These are phyloP conservation scores for Ceratocystis lukuohia DNA, from an alignment of 2,329 filamentous ascomycete species.

Conservation along the genomic window DNA sequence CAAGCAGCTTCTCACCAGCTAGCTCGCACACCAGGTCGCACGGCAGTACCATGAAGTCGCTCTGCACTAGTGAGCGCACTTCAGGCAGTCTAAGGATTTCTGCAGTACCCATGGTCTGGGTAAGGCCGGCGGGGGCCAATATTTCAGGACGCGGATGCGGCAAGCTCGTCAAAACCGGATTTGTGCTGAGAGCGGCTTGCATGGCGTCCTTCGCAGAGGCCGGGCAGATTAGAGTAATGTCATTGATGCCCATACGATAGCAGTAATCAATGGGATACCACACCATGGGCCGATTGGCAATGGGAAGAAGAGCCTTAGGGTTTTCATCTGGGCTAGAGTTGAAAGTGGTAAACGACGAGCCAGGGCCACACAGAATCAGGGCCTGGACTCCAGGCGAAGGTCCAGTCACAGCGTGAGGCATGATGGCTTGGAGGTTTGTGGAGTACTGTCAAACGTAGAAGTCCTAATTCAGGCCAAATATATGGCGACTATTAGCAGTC, in stretches of 20 bases:
- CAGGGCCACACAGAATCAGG: slow-evolving; percentile 69
- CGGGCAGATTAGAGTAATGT: slow-evolving; percentile 49
- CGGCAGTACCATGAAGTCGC: slow-evolving; percentile 80
- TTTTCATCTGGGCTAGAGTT: slow-evolving; percentile 67
- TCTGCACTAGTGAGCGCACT: slow-evolving; percentile 61
- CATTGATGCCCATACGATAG: slow-evolving; percentile 64
- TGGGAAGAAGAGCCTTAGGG: slow-evolving; percentile 68
- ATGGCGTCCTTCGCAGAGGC: slow-evolving; percentile 54
- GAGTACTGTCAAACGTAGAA: background rate
- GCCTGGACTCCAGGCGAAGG: slow-evolving; percentile 68
- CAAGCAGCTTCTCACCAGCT: slow-evolving; percentile 65
- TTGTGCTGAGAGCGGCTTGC: slow-evolving; percentile 57
- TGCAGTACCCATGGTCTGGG: slow-evolving; percentile 77
- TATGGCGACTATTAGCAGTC: slow-evolving; percentile 7
- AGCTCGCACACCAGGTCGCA: slow-evolving; percentile 91
- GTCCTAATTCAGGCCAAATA: background rate
- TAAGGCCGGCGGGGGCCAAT: slow-evolving; percentile 60
- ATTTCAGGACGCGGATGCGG: slow-evolving; percentile 62
- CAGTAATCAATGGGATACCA: slow-evolving; percentile 84
- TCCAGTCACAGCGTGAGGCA: slow-evolving; percentile 65
- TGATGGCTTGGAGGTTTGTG: slow-evolving; percentile 26
- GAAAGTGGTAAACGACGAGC: slow-evolving; percentile 70
- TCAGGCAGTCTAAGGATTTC: slow-evolving; percentile 76
- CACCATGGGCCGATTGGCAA: slow-evolving; percentile 77
- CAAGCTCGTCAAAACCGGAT: slow-evolving; percentile 62